Base-by-base conservation (phyloP, 805 yeast genomes). In the Peterozyma xylosa region DNA sequence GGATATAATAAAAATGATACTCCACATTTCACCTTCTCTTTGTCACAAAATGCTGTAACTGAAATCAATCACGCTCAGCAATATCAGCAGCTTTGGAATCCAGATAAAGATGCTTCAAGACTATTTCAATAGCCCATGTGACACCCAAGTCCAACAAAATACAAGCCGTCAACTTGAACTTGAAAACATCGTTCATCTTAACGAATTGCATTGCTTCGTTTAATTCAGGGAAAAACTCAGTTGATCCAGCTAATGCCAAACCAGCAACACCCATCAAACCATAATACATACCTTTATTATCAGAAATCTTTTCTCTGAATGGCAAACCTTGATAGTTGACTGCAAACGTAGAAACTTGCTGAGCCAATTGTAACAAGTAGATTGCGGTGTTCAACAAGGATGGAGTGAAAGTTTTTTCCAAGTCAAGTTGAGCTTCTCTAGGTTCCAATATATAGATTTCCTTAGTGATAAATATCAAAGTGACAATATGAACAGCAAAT, bases 281-380 rank as follows among this genome's bases (percentile, higher is more conserved):
- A 54, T 87, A 91, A 68, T 84, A 91, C 98, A 93, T 93, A 52
- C 97, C 98, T 66, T 82, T 86, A 68, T 93, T 93, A 63, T 85
- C 96, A 43, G 71, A 72, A 55, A 93, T 84, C 45, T 87, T 79
- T 67, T 93, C 96, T 63, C 95, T 83, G 71, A 93, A 93, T 45
- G 99, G 99, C 53, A 85, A 81, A 44, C 99, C 99, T 69, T 88
- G 96, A 66, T 93, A 93, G 68, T 93, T 93, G 46, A 93, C 96
- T 16, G 96, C 96, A 71, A 90, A 93, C 0, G 99, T 93, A 13
- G 97, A 87, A 42, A 93, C 95, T 65, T 93, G 96, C 70, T 93
- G 98, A 15, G 96, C 91, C 56, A 93, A 74, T 64, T 90, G 97
- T 45, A 93, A 76, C 61, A 93, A 74, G 67, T 90, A 93, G 72